Evolutionary conservation across 2,329 filamentous ascomycete genomes (phyloP), one percentile per base, ranked within the genome.

Genomic region (Trichoderma brevicompactum): DNA sequence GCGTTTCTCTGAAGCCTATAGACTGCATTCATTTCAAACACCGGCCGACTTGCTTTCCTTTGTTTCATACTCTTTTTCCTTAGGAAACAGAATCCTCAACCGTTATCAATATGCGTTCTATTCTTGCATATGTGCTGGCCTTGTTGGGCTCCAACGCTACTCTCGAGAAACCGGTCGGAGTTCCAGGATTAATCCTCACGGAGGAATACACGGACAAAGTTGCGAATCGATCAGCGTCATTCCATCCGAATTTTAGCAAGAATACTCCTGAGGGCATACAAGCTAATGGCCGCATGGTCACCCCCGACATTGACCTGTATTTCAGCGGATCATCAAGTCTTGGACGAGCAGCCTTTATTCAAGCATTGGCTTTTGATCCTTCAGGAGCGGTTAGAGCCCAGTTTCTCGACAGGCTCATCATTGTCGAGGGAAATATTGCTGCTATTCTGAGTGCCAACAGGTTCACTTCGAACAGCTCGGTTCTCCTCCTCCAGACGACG

Each of bases 331-430:
- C 46, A 7, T 13, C 19, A 19, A n/a, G n/a, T 7, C 34, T 50
- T 32, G 58, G 58, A 41, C 23, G 34, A 15, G 36, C 19, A 8
- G 34, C 36, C 3, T 61, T 61, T 50, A 15, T 17, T 6, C 34
- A 50, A 12, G 58, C 58, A 10, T 19, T 61, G 23, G 19, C 44
- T 6, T 41, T 41, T 13, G 54, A 56, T 41, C 46, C 58, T 32
- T 13, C 34, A 9, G 46, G 46, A 15, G 44, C 19, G 13, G 6
- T 50, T 12, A 48, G 46, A 34, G 58, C 44, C 13, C 44, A 61
- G 46, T 61, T 61, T 13, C 58, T 61, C 13, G 46, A 61, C 13
- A 40, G 58, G 32, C 19, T 61, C 9, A 49, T 61, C 44, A 61
- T 61, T 2, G 58, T 61, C 6, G 58, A 61, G 15, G 58, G 58